Evolutionary conservation across 805 yeast genomes (phyloP).

Genomic region (Monosporozyma aerobia): DNA sequence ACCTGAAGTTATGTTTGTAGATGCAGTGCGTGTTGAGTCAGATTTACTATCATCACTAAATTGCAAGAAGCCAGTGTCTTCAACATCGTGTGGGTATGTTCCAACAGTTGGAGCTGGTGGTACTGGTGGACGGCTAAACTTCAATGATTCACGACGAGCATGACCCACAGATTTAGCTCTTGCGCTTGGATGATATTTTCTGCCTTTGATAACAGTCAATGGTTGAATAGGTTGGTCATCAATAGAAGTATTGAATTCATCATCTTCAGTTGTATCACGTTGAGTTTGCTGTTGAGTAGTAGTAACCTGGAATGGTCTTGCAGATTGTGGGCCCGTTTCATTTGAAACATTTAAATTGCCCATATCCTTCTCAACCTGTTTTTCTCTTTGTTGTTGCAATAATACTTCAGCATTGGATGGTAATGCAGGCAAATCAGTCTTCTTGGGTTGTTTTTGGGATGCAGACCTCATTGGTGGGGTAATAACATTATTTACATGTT

Average conservation of each 20-base stretch:
- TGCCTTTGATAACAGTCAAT: slow-evolving; percentile 20
- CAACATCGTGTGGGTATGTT: slow-evolving; percentile 21
- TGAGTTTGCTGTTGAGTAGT: not conserved
- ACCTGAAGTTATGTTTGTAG: slow-evolving; percentile 4
- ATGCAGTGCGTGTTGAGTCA: slow-evolving; percentile 34
- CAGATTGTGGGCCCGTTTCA: not conserved
- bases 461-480: slow-evolving; percentile 21
- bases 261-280: slow-evolving; percentile 1
- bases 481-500: slow-evolving; percentile 3
- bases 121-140: slow-evolving; percentile 29
- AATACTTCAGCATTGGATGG: slow-evolving; percentile 29
- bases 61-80: slow-evolving; percentile 37
- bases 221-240: slow-evolving; percentile 17
- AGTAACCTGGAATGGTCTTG: not conserved
- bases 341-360: slow-evolving; percentile 7
- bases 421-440: slow-evolving; percentile 26
- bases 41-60: slow-evolving; percentile 44
- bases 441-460: slow-evolving; percentile 20
- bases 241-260: slow-evolving; percentile 3
- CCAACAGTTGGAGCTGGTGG: slow-evolving; percentile 25
- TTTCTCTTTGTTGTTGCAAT: slow-evolving; percentile 26
- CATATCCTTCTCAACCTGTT: slow-evolving; percentile 15
- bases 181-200: slow-evolving; percentile 64
- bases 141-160: slow-evolving; percentile 52
- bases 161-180: slow-evolving; percentile 76